phyloP scores from a whole-genome alignment of 2,329 filamentous ascomycete genomes.

The Cytospora piceicola region DNA sequence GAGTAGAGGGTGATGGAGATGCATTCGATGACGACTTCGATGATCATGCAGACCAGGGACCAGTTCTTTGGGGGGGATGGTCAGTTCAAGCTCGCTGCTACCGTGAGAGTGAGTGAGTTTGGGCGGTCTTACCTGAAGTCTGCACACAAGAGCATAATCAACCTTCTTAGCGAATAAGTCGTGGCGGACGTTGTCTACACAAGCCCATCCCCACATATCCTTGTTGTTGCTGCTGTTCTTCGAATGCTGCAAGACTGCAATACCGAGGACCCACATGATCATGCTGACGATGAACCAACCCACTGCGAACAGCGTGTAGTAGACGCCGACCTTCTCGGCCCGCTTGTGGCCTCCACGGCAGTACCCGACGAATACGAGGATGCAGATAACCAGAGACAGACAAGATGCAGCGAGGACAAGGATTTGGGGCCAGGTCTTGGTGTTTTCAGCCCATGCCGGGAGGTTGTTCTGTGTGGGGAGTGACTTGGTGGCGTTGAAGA shows the following conservation, averaged over 20 bases:
- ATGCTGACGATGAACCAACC: constrained; percentile 93
- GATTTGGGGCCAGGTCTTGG: constrained; percentile 87
- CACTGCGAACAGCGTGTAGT: constrained; percentile 93
- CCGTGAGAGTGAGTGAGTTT: not conserved
- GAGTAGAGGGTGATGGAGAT: constrained; percentile 92
- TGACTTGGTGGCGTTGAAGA: constrained; percentile 85
- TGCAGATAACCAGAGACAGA: constrained; percentile 77
- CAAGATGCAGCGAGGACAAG: constrained; percentile 78
- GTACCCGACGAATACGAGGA: constrained; percentile 83
- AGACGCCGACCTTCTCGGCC: constrained; percentile 90
- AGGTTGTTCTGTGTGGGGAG: constrained; percentile 78
- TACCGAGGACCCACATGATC: constrained; percentile 88
- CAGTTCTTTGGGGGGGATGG: constrained; percentile 68
- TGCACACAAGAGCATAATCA: constrained; percentile 88
- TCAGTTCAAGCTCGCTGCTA: constrained; percentile 29
- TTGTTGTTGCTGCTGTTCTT: constrained; percentile 74
- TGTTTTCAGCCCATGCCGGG: constrained; percentile 80
- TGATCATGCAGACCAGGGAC: constrained; percentile 94
- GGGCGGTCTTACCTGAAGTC: constrained; percentile 68
- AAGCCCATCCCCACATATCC: constrained; percentile 99
- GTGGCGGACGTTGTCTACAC: constrained; percentile 81
- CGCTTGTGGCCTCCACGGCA: constrained; percentile 84
- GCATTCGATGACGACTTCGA: constrained; percentile 91
- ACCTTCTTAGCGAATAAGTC: constrained; percentile 79
- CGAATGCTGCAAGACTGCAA: constrained; percentile 79